Conservation (phyloP, 1,284 basidiomycete species). For the Trichosporon sp. region DNA sequence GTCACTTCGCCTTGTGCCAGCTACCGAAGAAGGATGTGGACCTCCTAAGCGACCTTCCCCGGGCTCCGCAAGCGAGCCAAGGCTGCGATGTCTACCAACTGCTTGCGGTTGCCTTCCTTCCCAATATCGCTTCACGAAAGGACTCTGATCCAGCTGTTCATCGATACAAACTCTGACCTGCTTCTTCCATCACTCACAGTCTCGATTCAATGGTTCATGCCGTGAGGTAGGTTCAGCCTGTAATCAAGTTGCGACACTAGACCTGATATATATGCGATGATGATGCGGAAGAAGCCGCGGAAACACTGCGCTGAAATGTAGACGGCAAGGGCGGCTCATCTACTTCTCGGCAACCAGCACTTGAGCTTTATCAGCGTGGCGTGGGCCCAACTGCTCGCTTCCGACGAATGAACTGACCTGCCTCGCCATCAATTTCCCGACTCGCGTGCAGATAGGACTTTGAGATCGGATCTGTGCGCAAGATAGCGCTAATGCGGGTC, state of each 20-base stretch:
- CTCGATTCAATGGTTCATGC: too few species aligned
- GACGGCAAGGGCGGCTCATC: too few species aligned
- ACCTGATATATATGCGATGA: too few species aligned
- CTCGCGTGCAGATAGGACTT: not conserved
- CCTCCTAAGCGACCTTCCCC: slow-evolving; percentile 19
- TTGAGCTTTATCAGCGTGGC: not conserved
- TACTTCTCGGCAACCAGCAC: not conserved
- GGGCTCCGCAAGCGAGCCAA: slow-evolving; percentile 15
- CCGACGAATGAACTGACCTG: not conserved
- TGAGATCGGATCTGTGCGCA: not conserved
- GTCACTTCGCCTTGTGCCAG: slow-evolving; percentile 5
- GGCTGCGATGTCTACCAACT: slow-evolving; percentile 26
- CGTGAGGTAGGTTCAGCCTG: too few species aligned
- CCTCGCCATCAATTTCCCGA: not conserved
- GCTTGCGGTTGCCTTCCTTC: slow-evolving; percentile 30
- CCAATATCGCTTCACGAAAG: slow-evolving; percentile 30
- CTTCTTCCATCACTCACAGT: not conserved
- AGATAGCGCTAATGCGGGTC: not conserved
- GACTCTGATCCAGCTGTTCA: slow-evolving; percentile 23
- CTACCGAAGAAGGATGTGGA: slow-evolving; percentile 31
- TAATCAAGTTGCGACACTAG: too few species aligned
- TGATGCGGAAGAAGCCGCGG: too few species aligned
- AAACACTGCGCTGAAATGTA: too few species aligned
- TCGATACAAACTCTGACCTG: too few species aligned
- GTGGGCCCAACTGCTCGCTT: not conserved